Base-by-base conservation (phyloP, 1,284 basidiomycete species). In the Puccinia polysora region DNA sequence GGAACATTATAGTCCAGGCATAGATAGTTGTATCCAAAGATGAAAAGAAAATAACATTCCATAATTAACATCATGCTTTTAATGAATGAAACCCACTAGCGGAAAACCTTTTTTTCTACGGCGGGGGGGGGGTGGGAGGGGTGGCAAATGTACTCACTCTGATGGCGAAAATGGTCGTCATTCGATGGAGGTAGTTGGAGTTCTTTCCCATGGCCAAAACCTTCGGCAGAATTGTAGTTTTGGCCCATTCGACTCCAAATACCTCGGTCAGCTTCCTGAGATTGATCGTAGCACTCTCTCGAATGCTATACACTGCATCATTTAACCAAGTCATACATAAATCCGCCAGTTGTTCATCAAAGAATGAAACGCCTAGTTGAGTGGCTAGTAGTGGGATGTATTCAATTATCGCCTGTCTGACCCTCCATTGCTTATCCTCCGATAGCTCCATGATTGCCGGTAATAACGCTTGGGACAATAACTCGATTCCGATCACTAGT, bases 401-500 rank as follows among this genome's bases (percentile, higher is more conserved):
- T 81, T 98, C 96, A 81, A 99, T 99, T 82, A 99, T 98, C 15
- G 96, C 96, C 82, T 99, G 96, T 76, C 96, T 89, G 50, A 99
- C 96, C 62, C 96, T 89, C 96, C 96, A 99, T 76, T 97, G 97
- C 82, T 98, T 99, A 84, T 99, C 96, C 81, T 98, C 96, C 28
- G 96, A 95, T 55, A 99, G 84, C 80, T 97, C 91, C 77, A 98
- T 91, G 76, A 99, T 98, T 38, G 96, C 96, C 7, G 96, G 96
- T 25, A 99, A 85, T 45, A 99, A 87, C 74, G 92, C 96, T 79
- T 97, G 93, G 4, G 93, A 94, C 58, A 99, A 84, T 23, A 94
- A 85, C 74, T 97, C 92, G 78, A 98, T 97, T 58, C 97, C 96
- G 76, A 99, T 98, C 45, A 98, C 96, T 92, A n/a, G 74, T 3